Conservation (phyloP, 2,329 filamentous ascomycete genomes). For the Cercospora zeina region DNA sequence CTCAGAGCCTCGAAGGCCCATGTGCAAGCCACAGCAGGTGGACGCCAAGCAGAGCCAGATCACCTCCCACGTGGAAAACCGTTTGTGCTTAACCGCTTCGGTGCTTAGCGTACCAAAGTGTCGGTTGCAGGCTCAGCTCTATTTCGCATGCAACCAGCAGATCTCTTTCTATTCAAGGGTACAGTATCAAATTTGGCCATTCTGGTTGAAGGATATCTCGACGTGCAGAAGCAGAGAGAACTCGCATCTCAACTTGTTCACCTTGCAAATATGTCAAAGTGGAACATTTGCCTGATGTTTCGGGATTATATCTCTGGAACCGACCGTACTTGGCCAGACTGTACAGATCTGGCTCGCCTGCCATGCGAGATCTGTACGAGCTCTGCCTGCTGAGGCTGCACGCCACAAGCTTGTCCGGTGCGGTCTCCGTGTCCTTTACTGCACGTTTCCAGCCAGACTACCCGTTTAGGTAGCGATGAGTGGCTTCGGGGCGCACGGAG, state of each 20-base stretch:
- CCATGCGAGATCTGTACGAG: background rate
- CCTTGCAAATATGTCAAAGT: background rate
- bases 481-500: constrained; percentile 2
- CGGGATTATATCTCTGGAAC: background rate
- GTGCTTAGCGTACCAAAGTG: background rate
- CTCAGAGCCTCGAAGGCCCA: background rate
- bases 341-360: constrained; percentile 7
- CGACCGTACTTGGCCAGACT: constrained; percentile 9
- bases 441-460: background rate
- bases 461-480: background rate
- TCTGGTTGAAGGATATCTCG: background rate
- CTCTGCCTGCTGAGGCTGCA: background rate
- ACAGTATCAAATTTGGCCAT: background rate
- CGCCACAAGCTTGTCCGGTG: constrained; percentile 7
- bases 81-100: background rate
- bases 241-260: background rate
- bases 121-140: background rate
- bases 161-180: background rate
- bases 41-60: background rate
- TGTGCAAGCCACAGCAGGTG: background rate
- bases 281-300: background rate
- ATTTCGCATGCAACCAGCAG: background rate
- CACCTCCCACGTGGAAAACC: background rate
- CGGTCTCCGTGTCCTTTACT: constrained; percentile 10
- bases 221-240: background rate